These are phyloP conservation scores for Podospora pseudopauciseta DNA, from an alignment of 495 filamentous ascomycete species.

Conservation along the genomic window DNA sequence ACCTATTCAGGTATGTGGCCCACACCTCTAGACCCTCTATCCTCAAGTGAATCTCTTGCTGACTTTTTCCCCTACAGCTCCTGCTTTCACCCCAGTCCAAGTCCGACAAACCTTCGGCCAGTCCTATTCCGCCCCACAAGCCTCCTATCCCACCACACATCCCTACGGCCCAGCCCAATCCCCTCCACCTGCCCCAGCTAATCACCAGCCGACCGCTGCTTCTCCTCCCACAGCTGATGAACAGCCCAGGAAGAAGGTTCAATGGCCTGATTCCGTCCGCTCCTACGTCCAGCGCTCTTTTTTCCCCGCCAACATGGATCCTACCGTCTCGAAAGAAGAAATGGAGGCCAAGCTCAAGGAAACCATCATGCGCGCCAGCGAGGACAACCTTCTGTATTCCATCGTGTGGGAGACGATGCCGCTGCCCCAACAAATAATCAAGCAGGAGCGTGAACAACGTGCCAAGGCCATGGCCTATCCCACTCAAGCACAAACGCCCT, in stretches of 20 bases:
- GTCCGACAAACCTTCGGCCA: constrained; percentile 46
- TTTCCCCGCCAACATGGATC: constrained; percentile 61
- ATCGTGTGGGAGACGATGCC: constrained; percentile 81
- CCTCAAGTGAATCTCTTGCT: constrained; percentile 15
- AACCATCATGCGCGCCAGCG: constrained; percentile 76
- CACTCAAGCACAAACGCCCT: constrained; percentile 16
- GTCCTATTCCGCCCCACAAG: constrained; percentile 32
- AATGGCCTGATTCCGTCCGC: constrained; percentile 74
- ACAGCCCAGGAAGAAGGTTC: constrained; percentile 55
- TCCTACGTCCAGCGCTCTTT: constrained; percentile 82
- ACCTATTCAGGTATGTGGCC: constrained; percentile 29
- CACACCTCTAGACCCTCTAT: background rate
- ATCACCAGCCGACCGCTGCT: constrained; percentile 23
- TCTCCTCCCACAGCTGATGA: constrained; percentile 23
- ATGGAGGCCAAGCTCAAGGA: constrained; percentile 82
- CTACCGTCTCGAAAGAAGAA: constrained; percentile 61
- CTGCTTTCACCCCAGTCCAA: constrained; percentile 52
- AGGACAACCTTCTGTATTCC: constrained; percentile 59
- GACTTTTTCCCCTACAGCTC: constrained; percentile 25
- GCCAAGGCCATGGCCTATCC: constrained; percentile 32
- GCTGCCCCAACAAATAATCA: constrained; percentile 83
- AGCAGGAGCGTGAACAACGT: constrained; percentile 56
- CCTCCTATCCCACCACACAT: constrained; percentile 27
- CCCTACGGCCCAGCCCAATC: constrained; percentile 25
- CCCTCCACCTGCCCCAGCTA: constrained; percentile 26